Base-by-base conservation (phyloP, 2,329 filamentous ascomycete species). In the Tolypocladium capitatum region DNA sequence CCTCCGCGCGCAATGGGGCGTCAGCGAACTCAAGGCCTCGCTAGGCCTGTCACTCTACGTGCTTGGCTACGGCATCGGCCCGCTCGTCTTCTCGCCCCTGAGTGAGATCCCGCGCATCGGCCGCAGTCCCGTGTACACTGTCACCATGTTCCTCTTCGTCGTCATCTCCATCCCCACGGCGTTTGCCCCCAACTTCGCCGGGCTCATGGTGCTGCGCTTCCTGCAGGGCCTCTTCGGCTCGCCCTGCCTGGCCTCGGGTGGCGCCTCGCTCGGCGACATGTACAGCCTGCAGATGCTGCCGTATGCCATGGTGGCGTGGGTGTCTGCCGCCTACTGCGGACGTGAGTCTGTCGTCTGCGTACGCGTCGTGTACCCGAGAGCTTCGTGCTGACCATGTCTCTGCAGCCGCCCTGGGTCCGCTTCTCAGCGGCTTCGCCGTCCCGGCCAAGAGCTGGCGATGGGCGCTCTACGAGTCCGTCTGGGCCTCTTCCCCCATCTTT, bases 61-160 rank as follows among this genome's bases (percentile, higher is more conserved):
- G 1, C 63, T 82, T 0, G 80, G 77, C 1, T 80, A 80, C 51
- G 80, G 81, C 13, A 63, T 80, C 16, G 82, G 81, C 0, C 81
- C 82, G 1, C 62, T 86, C 27, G 51, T 86, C 24, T 85, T 78
- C 63, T 79, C 78, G 0, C 83, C 83, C 0, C 62, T 86, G 38
- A 76, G 71, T 44, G 83, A 87, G 63, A 76, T 86, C 21, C 80
- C 83, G 0, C 59, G 71, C 42, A 74, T 86, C 45, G 83, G 84
- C 2, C 72, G 83, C 7, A 86, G 81, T 55, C 76, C 78, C 0
- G 75, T 83, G 6, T 87, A 87, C 61, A 74, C 84, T 33, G 60
- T 76, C 53, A 82, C 81, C 10, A 82, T 86, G 66, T 74, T 75
- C 49, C 66, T 86, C 28, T 87, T 86, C 59, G 77, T 83, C 44